Evolutionary conservation across 116 monocot genomes (phyloP), one percentile per base, ranked within the genome.

Genomic region (Posidonia oceanica): DNA sequence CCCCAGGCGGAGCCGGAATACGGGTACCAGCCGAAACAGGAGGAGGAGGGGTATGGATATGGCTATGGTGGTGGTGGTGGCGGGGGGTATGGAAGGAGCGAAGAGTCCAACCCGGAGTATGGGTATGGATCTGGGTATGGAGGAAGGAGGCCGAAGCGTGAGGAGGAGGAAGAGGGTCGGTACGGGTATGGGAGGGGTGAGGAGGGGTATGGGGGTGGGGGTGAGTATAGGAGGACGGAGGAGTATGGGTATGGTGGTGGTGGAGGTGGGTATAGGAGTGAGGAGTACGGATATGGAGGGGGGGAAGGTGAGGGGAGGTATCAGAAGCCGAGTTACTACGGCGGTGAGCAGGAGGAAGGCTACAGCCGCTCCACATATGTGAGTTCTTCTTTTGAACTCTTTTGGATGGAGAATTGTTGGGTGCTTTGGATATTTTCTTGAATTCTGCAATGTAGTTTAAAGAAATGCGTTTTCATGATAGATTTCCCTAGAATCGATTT

Each of bases 181-280:
- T 65, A 65, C 18, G 65, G 42, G 11, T 48, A 57, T 15, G 57
- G 57, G 57, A 15, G 57, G n/a, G 18, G 57, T 12, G 57, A 57
- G 57, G n/a, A 57, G 13, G 57, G 18, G 57, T 57, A 52, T 22
- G 67, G 67, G 18, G 67, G 67, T 13, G 67, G 51, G n/a, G 40
- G 64, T 67, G 67, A 67, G 20, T 53, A 67, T 12, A 67, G 67
- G 67, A 67, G 52, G 52, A 23, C 17, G 21, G 67, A 67, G 67
- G 67, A 67, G 52, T 52, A 23, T 23, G 67, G 51, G 14, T 52
- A 51, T 67, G 67, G 52, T 21, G n/a, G n/a, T n/a, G 29, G 68
- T 48, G 29, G 29, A 29, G 48, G 48, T 51, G 53, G 36, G 22
- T 53, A 68, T 8, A 23, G 68, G n/a, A 29, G 36, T 36, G 68